Percentiles rank a stretch among this genome's conserved stretches.
phyloP scores from a whole-genome alignment of 306 rosid species.

The Lagenaria siceraria region DNA sequence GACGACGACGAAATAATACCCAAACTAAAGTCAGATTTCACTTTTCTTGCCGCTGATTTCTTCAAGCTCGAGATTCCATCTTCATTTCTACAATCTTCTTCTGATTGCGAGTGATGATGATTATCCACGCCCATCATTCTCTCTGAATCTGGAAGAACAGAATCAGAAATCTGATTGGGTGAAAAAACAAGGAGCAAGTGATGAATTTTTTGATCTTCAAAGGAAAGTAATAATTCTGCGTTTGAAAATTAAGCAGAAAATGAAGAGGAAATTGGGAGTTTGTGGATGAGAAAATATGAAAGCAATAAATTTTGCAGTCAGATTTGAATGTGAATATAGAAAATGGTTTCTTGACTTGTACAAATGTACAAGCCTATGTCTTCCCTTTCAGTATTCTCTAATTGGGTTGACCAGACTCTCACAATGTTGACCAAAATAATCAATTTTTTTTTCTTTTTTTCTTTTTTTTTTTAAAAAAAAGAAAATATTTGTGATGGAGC shows the following conservation, averaged over 20 bases:
- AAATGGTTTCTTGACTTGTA: background rate
- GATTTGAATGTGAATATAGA: background rate
- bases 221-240: background rate
- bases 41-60: constrained; percentile 21
- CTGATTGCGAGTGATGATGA: background rate
- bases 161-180: background rate
- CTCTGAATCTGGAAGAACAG: background rate
- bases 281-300: background rate
- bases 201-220: background rate
- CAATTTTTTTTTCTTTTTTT: no score
- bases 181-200: background rate
- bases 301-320: background rate
- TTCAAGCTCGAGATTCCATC: constrained; percentile 9
- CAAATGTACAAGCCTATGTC: background rate
- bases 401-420: background rate
- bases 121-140: background rate
- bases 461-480: no score
- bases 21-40: constrained; percentile 17
- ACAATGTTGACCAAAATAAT: no score
- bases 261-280: background rate
- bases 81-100: background rate
- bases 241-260: background rate
- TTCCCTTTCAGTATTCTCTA: background rate
- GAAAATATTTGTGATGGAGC: no score
- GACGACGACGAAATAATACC: background rate